Percentiles rank a stretch among this genome's conserved stretches.
Conservation (phyloP, 495 filamentous ascomycete genomes). For the Aspergillus avenaceus region DNA sequence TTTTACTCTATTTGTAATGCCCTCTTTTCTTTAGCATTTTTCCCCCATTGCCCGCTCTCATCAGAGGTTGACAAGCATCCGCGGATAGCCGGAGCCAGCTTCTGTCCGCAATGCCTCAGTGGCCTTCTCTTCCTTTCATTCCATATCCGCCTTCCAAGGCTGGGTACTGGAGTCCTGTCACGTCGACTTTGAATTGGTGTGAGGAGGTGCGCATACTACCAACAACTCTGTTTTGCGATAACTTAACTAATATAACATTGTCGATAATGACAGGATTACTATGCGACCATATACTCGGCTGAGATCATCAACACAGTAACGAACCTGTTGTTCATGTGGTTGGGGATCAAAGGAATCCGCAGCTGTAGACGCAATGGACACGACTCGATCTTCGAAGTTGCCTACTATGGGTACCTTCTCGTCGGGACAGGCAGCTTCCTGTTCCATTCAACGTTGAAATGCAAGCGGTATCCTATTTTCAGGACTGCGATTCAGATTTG, state of each 20-base stretch:
- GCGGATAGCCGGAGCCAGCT: constrained; percentile 5
- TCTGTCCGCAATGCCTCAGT: constrained; percentile 25
- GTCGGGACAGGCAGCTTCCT: constrained; percentile 77
- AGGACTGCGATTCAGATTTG: not conserved
- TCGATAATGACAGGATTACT: constrained; percentile 48
- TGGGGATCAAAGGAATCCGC: constrained; percentile 67
- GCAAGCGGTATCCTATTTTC: constrained; percentile 35
- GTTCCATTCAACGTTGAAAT: constrained; percentile 81
- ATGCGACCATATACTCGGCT: constrained; percentile 55
- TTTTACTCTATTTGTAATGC: not conserved
- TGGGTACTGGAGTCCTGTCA: constrained; percentile 82
- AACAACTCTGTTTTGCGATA: not conserved
- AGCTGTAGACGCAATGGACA: constrained; percentile 68
- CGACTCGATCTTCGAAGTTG: constrained; percentile 66
- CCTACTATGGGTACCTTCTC: constrained; percentile 70
- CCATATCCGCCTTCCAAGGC: constrained; percentile 62
- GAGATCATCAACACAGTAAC: constrained; percentile 72
- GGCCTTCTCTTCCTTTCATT: constrained; percentile 49
- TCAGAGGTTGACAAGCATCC: constrained; percentile 1
- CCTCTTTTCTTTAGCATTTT: constrained; percentile 5
- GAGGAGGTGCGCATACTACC: constrained; percentile 66
- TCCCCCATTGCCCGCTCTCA: not conserved
- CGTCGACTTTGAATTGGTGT: constrained; percentile 89
- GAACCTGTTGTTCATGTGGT: constrained; percentile 73
- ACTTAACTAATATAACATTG: not conserved